Conservation (phyloP, 1,284 basidiomycete genomes). For the Taiwanofungus camphoratus region DNA sequence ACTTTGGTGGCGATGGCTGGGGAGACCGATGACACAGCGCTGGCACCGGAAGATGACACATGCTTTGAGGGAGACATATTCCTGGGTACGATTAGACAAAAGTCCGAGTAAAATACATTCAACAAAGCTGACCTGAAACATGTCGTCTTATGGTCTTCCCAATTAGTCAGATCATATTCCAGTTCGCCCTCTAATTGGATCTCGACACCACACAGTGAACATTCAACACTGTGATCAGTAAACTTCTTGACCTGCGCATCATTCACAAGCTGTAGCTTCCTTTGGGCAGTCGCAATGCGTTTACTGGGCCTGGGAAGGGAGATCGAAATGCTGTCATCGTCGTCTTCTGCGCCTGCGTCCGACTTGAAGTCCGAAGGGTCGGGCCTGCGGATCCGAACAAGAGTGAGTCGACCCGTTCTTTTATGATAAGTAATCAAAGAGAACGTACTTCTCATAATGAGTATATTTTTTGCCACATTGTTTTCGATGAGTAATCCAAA, state of each 20-base stretch:
- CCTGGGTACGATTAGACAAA: slow-evolving; percentile 3
- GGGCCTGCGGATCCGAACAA: slow-evolving; percentile 3
- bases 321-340: slow-evolving; percentile 20
- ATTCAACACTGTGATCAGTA: slow-evolving; percentile 39
- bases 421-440: neutral
- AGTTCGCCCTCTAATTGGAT: slow-evolving; percentile 40
- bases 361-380: slow-evolving; percentile 5
- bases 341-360: slow-evolving; percentile 22
- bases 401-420: too few species aligned
- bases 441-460: slow-evolving; percentile 18
- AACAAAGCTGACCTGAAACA: slow-evolving; percentile 41
- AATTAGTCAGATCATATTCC: slow-evolving; percentile 51
- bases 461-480: slow-evolving; percentile 30
- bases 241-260: slow-evolving; percentile 50
- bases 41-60: too few species aligned
- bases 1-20: slow-evolving; percentile 4
- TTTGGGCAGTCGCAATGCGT: slow-evolving; percentile 51
- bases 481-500: slow-evolving; percentile 52
- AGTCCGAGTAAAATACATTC: too few species aligned
- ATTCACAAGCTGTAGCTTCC: slow-evolving; percentile 54
- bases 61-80: neutral
- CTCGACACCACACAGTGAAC: slow-evolving; percentile 39
- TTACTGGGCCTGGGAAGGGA: slow-evolving; percentile 39
- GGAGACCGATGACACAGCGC: too few species aligned
- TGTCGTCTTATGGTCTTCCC: slow-evolving; percentile 52